phyloP scores from a whole-genome alignment of 2,329 filamentous ascomycete genomes.

The Pyricularia sp. region DNA sequence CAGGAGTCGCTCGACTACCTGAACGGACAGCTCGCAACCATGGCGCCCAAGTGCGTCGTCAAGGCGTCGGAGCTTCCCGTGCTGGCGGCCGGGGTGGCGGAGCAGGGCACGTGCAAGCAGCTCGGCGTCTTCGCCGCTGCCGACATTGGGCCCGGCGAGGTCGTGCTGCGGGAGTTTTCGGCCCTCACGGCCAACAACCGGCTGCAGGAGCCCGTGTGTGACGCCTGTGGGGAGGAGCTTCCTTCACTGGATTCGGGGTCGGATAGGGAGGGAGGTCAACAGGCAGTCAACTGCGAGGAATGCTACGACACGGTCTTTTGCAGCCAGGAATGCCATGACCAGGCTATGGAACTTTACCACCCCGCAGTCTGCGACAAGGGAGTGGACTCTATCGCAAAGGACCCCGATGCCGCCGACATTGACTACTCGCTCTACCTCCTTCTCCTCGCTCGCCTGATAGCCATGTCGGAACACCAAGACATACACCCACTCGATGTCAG shows the following conservation, averaged over 20 bases:
- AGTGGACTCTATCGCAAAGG: constrained; percentile 55
- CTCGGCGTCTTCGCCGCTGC: constrained; percentile 84
- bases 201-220: constrained; percentile 77
- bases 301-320: constrained; percentile 62
- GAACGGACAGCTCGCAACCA: constrained; percentile 57
- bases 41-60: constrained; percentile 77
- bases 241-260: constrained; percentile 37
- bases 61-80: constrained; percentile 67
- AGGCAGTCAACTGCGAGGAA: constrained; percentile 47
- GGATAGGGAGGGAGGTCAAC: constrained; percentile 17
- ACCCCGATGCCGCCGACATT: constrained; percentile 47
- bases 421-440: constrained; percentile 54
- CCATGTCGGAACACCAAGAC: constrained; percentile 53
- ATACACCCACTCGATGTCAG: constrained; percentile 53
- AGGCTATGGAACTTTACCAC: constrained; percentile 52
- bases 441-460: constrained; percentile 51
- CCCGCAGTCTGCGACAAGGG: constrained; percentile 58
- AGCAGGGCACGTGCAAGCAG: constrained; percentile 57
- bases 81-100: constrained; percentile 44
- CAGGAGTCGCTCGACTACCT: constrained; percentile 59
- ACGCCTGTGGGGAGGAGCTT: constrained; percentile 73
- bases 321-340: constrained; percentile 46
- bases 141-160: constrained; percentile 67
- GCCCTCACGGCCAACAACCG: constrained; percentile 84
- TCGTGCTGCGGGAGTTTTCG: constrained; percentile 72